phyloP scores from a whole-genome alignment of 1,284 basidiomycete species.

The Mycosarcoma mackinlayi region DNA sequence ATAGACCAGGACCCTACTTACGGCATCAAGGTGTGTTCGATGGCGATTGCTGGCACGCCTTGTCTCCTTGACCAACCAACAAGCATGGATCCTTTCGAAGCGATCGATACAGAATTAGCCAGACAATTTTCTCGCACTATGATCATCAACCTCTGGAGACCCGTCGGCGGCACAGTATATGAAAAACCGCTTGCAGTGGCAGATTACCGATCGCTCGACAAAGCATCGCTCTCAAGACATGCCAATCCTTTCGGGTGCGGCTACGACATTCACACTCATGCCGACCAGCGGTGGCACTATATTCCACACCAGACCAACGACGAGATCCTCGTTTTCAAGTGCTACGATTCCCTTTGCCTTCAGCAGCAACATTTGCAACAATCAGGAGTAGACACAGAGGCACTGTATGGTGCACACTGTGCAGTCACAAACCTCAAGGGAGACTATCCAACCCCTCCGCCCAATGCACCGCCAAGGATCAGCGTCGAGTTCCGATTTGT shows the following conservation, averaged over 20 bases:
- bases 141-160: constrained; percentile 37
- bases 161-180: constrained; percentile 30
- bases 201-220: constrained; percentile 20
- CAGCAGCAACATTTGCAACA: constrained; percentile 12
- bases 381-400: constrained; percentile 1
- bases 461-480: constrained; percentile 22
- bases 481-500: constrained; percentile 44
- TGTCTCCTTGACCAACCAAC: not conserved
- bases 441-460: constrained; percentile 9
- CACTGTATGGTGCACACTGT: constrained; percentile 39
- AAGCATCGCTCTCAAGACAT: constrained; percentile 11
- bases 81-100: constrained; percentile 7
- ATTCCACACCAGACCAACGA: constrained; percentile 35
- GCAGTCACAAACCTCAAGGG: constrained; percentile 26
- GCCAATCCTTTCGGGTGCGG: constrained; percentile 35
- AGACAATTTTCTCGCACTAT: constrained; percentile 17
- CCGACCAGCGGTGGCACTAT: constrained; percentile 26
- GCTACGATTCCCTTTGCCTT: constrained; percentile 35
- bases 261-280: constrained; percentile 26
- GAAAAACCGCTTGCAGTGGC: constrained; percentile 32
- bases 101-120: constrained; percentile 12
- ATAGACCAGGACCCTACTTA: constrained; percentile 30
- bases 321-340: constrained; percentile 33
- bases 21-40: constrained; percentile 25
- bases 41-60: constrained; percentile 31